Base-by-base conservation (phyloP, 441 rosid species). In the Eugenia klotzschiana region DNA sequence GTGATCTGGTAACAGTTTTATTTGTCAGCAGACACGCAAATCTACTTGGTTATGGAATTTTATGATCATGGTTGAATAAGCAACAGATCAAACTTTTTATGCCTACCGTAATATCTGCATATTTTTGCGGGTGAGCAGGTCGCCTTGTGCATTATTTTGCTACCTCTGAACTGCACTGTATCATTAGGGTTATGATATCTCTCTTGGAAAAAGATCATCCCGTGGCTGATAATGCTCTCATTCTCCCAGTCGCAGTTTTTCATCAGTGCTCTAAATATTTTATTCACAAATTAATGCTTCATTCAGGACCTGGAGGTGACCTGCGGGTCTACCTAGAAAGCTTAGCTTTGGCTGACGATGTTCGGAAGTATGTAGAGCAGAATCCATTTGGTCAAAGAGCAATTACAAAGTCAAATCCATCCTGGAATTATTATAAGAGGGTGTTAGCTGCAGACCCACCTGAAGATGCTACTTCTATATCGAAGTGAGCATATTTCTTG, bases 341-440 rank as follows among this genome's bases (percentile, higher is more conserved):
- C 49, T 80, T 93, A 89, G 91, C 90, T 18, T 84, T 69, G 82
- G 90, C 91, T 0, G 88, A 89, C 16, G 86, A 89, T 73, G 92
- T 91, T 83, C 93, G 86, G 58, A 86, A 89, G 81, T 93, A 87
- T 69, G 91, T 92, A 50, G 85, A 80, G 54, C 87, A 91, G 86
- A 91, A 93, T 88, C 95, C 93, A 64, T 90, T 90, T 49, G 96
- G 96, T 74, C 93, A 93, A 87, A 80, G 84, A 43, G 89, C 93
- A 33, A 92, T 93, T 51, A 89, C 91, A 23, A 88, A 89, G 85
- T 80, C 88, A 40, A 83, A 87, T 29, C 84, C 89, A 37, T 87
- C 87, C 69, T 93, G 96, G 94, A 80, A 79, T 73, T 91, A 86
- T 85, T 93, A 93, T 83, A 82, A 86, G 5, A 89, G 87, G 88